phyloP scores from a whole-genome alignment of 371 early-diverging fungal genomes.

The Batkoa obscura region DNA sequence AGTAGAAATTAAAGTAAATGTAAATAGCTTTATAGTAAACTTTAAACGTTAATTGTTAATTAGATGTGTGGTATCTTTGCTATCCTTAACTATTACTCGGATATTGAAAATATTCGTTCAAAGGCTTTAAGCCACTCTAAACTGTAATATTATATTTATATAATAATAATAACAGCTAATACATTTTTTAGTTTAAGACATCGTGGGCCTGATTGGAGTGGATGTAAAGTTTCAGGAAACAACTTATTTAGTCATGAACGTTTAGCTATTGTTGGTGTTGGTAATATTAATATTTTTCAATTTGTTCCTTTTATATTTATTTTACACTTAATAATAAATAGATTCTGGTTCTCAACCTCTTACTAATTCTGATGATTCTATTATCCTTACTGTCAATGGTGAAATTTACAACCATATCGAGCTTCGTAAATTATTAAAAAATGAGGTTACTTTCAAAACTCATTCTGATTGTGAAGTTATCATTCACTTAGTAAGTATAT shows the following conservation, averaged over 20 bases:
- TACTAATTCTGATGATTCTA: constrained; percentile 61
- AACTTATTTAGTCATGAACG: constrained; percentile 89
- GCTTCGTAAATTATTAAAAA: constrained; percentile 53
- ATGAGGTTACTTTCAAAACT: constrained; percentile 56
- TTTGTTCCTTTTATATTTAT: too few relatives aligned
- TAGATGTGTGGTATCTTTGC: constrained; percentile 93
- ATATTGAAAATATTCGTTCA: constrained; percentile 52
- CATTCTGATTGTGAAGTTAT: constrained; percentile 94
- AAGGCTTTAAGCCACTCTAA: constrained; percentile 72
- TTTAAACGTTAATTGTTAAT: too few relatives aligned
- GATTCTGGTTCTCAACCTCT: constrained; percentile 90
- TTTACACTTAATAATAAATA: constrained; percentile 7
- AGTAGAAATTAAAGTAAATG: too few relatives aligned
- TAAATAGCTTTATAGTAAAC: too few relatives aligned
- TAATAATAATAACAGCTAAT: not conserved
- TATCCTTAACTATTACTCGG: constrained; percentile 67
- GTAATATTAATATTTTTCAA: constrained; percentile 21
- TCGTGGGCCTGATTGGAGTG: constrained; percentile 95
- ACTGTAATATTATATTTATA: constrained; percentile 31
- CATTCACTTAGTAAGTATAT: constrained; percentile 56
- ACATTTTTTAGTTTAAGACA: constrained; percentile 41
- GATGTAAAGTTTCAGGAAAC: constrained; percentile 54
- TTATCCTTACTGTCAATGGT: constrained; percentile 83
- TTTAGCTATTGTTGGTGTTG: constrained; percentile 91
- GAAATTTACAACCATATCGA: constrained; percentile 95